Evolutionary conservation across 192 early-diverging fungal genomes (phyloP), one percentile per base, ranked within the genome.

Genomic region (Coemansia sp.): DNA sequence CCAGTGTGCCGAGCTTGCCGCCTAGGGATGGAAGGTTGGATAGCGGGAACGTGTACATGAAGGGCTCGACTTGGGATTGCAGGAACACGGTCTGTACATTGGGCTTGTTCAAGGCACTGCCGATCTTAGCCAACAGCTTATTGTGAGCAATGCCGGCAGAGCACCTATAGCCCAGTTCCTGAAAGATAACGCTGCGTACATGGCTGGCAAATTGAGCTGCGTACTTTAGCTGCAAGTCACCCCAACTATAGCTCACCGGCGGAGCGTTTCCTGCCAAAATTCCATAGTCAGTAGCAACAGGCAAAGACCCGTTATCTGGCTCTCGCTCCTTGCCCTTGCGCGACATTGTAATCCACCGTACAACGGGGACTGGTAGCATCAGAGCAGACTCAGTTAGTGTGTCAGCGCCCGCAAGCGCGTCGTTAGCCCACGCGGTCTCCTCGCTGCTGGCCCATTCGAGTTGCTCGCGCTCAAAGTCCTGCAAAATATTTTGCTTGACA

Each of bases 61-160:
- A 93, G 2, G 68, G 38, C 0, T 82, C 68, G 3, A 90, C 88
- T 49, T 87, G 75, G 38, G 78, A 71, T 10, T 87, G 73, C 34
- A 91, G 80, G 5, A 97, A 67, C 29, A 95, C 74, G 0, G 94
- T 95, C 88, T 97, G 68, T 34, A 76, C 79, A 73, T 91, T 88
- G 3, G 96, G 96, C 49, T 97, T 97, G 76, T 97, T 91, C 61
- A 91, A 55, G 1, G 88, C 91, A 34, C 91, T 93, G 55, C 93
- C 89, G 6, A 98, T 79, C 74, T 98, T 98, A 2, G 94, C 92
- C 22, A 96, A 76, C 4, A 90, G 89, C 52, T 92, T 92, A 78
- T 95, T 96, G 76, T 95, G 94, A 7, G 94, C 89, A 29, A 98
- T 89, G 9, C 91, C 91, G 16, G 90, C 89, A 7, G 92, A 93